Evolutionary conservation across 495 filamentous ascomycete species (phyloP), one percentile per base, ranked within the genome.

Genomic region (Penicillium malachiteum): DNA sequence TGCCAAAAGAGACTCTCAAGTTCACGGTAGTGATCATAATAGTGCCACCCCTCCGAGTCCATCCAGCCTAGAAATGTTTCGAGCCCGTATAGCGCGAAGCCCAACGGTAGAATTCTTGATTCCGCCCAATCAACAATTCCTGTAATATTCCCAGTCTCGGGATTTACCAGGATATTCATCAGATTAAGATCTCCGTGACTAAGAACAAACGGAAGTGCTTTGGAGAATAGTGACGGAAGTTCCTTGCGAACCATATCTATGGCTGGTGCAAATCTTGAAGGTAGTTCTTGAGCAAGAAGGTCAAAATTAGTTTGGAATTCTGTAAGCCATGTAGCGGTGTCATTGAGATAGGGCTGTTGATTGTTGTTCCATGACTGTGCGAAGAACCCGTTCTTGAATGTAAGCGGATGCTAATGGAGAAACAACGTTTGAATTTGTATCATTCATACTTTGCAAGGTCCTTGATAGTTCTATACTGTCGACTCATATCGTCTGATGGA

Each of bases 121-220:
- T 79, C 72, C 35, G 72, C 70, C 74, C 71, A 78, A 65, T 81
- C 77, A 34, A 81, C 54, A 51, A 76, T 65, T 30, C 74, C 75
- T 18, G 65, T 78, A 48, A 79, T 74, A 49, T 65, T 42, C 21
- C 74, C 73, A 4, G 62, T 73, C 56, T 62, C 39, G 5, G 68
- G 62, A 41, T 78, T 67, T 30, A 76, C 52, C 7, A 80, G 56
- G 17, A 80, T 67, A 65, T 79, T 81, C 47, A 76, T 75, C 40
- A 67, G 60, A 49, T 66, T 73, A 34, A 83, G 64, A 58, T 81
- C 78, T 10, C 59, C 67, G 55, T 81, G 75, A 12, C 66, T 78
- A 37, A 81, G 74, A 51, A 77, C 66, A 14, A 76, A 70, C 5
- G 62, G 65, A 50, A 73, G 76, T 9, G 64, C 60, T 30, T 52